phyloP scores from a whole-genome alignment of 306 rosid genomes.

The Quercus alba region DNA sequence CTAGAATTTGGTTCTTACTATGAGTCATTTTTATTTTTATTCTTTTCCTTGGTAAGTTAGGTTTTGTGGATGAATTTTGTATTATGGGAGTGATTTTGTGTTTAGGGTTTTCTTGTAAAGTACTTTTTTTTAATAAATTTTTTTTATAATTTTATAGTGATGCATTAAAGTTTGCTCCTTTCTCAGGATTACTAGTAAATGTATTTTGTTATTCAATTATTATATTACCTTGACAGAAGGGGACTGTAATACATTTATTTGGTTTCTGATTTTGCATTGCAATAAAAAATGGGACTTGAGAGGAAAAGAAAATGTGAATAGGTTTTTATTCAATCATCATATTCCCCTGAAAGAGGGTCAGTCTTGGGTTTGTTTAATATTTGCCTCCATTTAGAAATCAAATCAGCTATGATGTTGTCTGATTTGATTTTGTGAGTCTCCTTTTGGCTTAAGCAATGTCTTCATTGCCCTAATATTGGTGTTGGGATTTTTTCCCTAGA shows the following conservation, averaged over 20 bases:
- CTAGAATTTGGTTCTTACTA: not conserved
- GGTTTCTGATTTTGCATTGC: not conserved
- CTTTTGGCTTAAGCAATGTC: not conserved
- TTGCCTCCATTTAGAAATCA: not conserved
- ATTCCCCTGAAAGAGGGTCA: not conserved
- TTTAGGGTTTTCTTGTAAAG: conserved; percentile 24
- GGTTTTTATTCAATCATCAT: not conserved
- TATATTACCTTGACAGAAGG: no score
- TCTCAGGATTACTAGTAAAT: not conserved
- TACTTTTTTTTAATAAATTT: not conserved
- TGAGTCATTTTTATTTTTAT: not conserved
- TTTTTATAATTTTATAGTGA: no score
- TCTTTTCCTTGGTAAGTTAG: not conserved
- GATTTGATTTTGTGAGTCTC: not conserved
- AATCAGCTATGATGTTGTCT: not conserved
- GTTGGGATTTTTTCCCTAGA: not conserved
- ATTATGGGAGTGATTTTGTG: conserved; percentile 3
- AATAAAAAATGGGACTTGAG: not conserved
- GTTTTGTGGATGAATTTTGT: conserved; percentile 13
- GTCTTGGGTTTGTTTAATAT: not conserved
- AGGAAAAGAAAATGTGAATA: not conserved
- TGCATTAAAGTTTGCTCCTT: not conserved
- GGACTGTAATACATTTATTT: not conserved
- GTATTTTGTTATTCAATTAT: no score
- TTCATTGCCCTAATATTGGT: not conserved